A percentile compares a stretch with the other conserved stretches of the same genome.
phyloP scores from a whole-genome alignment of 1,284 basidiomycete genomes.

The Chiua sp. region DNA sequence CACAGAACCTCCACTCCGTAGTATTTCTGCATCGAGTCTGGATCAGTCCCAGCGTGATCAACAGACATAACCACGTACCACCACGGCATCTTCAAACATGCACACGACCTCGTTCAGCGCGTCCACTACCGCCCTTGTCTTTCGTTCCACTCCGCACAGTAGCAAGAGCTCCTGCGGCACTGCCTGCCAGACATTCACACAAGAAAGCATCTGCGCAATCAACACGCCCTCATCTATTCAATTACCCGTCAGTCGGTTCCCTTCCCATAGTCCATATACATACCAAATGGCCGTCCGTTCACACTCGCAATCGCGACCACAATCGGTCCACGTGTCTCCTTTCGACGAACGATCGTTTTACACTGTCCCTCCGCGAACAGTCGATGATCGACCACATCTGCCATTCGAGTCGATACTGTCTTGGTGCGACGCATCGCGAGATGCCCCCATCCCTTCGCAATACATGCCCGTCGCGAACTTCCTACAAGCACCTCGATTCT shows the following conservation, averaged over 20 bases:
- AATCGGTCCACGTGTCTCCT: neutral
- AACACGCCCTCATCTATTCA: constrained; percentile 14
- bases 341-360: constrained; percentile 3
- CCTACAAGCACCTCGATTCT: neutral
- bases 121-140: constrained; percentile 9
- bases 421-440: neutral
- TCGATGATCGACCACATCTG: constrained; percentile 9
- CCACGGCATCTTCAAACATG: constrained; percentile 7
- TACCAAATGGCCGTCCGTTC: constrained; percentile 17
- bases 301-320: constrained; percentile 9
- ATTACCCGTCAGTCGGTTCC: neutral
- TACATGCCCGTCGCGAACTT: neutral
- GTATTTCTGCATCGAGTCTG: neutral
- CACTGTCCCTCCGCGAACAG: neutral
- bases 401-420: neutral
- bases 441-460: constrained; percentile 10
- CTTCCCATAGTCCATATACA: neutral
- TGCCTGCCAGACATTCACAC: constrained; percentile 8
- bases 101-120: constrained; percentile 10
- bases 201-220: constrained; percentile 10
- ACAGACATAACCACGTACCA: constrained; percentile 11
- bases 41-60: neutral
- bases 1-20: constrained; percentile 6
- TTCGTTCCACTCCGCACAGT: constrained; percentile 13
- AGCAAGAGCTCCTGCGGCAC: constrained; percentile 18